Base-by-base conservation (phyloP, 208 protist species). In the Borovskyia barvae region DNA sequence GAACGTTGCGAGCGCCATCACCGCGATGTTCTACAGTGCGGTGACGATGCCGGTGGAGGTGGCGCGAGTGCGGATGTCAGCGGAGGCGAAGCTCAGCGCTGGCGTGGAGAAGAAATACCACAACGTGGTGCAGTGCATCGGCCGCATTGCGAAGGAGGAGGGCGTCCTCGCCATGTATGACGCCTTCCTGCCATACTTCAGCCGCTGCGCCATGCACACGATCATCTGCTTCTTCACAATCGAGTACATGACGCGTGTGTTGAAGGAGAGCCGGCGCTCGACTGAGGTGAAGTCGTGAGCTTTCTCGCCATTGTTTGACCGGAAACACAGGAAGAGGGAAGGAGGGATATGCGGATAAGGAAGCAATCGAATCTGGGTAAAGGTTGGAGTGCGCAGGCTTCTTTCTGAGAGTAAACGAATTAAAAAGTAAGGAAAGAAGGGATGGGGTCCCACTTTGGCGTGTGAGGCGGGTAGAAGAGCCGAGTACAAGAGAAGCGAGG, bases 21-120 rank as follows among this genome's bases (percentile, higher is more conserved):
- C 90, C 8, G 80, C 84, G 5, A 62, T 96, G 41, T 80, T 97
- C 65, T 96, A 92, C 63, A 75, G 82, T 30, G 47, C 85, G 14
- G 66, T 89, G 48, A 95, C 92, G 56, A 95, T 97, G 92, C 92
- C 92, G 30, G 66, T 97, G 25, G 92, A 97, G 75, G 56, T 89
- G 37, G 85, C 90, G 40, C 82, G 89, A 57, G 88, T 94, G 68
- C 83, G 87, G 45, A 94, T 97, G 89, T 89, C 82, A 6, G 67
- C 82, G 6, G 84, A 97, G 79, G 77, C 76, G 60, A 92, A 77
- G 83, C 56, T 77, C 19, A 30, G 60, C 15, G 40, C 64, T 3
- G 83, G 80, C 33, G 63, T 46, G 52, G 70, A 76, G 64, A 56
- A 67, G 66, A 71, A 72, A 35, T 97, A 96, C 72, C 77, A 29